Conservation (phyloP, 345 rosid genomes). For the Rubroshorea leprosula region DNA sequence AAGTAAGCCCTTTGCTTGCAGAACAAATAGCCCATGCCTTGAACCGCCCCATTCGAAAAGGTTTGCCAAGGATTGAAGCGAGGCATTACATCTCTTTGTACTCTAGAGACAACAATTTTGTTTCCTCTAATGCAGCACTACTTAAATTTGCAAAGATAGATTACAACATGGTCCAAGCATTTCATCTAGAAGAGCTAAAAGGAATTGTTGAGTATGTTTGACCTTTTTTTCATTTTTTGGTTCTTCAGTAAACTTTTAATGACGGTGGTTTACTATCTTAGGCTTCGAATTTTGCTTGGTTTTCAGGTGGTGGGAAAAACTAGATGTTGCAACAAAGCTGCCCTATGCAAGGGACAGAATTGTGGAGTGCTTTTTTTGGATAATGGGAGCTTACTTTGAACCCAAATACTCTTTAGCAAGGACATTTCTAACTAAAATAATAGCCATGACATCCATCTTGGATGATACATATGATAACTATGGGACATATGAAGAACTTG, state of each 20-base stretch:
- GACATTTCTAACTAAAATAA: slow-evolving; percentile 15
- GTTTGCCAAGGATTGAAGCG: slow-evolving; percentile 17
- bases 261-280: too few relatives aligned
- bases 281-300: too few relatives aligned
- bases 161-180: slow-evolving; percentile 21
- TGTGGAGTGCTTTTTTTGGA: slow-evolving; percentile 6
- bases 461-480: slow-evolving; percentile 23
- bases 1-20: neutral
- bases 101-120: neutral
- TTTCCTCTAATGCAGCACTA: slow-evolving; percentile 2
- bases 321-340: slow-evolving; percentile 16
- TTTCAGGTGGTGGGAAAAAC: slow-evolving; percentile 25
- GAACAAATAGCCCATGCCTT: too few relatives aligned
- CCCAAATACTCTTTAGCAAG: slow-evolving; percentile 14
- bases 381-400: slow-evolving; percentile 20
- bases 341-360: slow-evolving; percentile 5
- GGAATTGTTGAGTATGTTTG: slow-evolving; percentile 9
- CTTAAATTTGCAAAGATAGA: slow-evolving; percentile 27
- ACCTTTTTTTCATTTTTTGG: too few relatives aligned
- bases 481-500: slow-evolving; percentile 29
- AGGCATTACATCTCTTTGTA: slow-evolving; percentile 15
- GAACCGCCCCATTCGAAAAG: slow-evolving; percentile 12
- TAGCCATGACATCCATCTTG: slow-evolving; percentile 2
- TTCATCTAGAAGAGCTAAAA: slow-evolving; percentile 17
- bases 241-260: too few relatives aligned